Evolutionary conservation across 257 asterid genomes (phyloP).

Genomic region (Solanum dulcamara): DNA sequence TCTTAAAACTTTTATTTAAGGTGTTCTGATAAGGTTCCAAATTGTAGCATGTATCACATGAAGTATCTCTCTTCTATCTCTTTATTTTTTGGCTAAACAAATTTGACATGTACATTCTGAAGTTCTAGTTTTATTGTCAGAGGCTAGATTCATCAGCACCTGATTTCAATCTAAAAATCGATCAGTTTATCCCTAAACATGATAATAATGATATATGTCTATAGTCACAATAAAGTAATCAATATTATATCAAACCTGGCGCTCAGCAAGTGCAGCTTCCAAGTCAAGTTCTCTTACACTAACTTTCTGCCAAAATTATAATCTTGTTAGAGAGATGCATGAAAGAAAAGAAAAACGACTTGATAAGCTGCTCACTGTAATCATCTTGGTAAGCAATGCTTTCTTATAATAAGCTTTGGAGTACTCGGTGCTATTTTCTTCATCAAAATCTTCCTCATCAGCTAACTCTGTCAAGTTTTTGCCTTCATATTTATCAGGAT

Average conservation of each 20-base stretch:
- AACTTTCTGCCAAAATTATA: slow-evolving; percentile 38
- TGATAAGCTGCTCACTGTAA: slow-evolving; percentile 36
- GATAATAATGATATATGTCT: not conserved
- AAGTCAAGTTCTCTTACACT: slow-evolving; percentile 82
- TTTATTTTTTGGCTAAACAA: not conserved
- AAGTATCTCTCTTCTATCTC: not conserved
- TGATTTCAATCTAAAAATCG: not conserved
- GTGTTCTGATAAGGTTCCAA: not conserved
- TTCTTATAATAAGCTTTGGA: slow-evolving; percentile 72
- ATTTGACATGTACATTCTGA: not conserved
- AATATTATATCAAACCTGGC: slow-evolving; percentile 51
- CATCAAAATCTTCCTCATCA: slow-evolving; percentile 69
- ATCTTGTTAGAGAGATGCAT: slow-evolving; percentile 16
- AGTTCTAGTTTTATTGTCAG: not conserved
- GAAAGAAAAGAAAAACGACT: not conserved
- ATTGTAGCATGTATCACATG: not conserved
- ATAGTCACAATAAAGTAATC: not conserved
- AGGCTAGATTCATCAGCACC: not conserved
- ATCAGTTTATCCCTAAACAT: not conserved
- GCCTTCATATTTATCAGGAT: slow-evolving; percentile 64
- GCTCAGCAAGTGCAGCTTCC: slow-evolving; percentile 92
- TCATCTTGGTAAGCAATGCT: slow-evolving; percentile 41
- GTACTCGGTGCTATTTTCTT: slow-evolving; percentile 46
- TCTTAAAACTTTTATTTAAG: not conserved
- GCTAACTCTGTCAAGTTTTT: slow-evolving; percentile 52